A percentile compares a stretch with the other conserved stretches of the same genome.
phyloP scores from a whole-genome alignment of 2,329 filamentous ascomycete genomes.

The Aureobasidium sp. region DNA sequence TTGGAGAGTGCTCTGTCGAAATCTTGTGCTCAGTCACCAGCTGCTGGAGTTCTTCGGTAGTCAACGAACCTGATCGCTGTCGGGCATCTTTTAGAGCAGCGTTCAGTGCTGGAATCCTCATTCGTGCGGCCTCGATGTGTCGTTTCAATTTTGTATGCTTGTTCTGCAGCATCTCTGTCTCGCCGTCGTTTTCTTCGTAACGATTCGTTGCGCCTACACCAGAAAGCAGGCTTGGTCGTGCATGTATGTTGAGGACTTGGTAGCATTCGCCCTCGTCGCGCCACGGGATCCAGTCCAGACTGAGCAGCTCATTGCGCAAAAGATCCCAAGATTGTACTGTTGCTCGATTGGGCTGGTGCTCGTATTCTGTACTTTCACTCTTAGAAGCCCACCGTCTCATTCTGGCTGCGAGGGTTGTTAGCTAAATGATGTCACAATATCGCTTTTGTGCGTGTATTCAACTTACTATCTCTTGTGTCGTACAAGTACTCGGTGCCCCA shows the following conservation, averaged over 20 bases:
- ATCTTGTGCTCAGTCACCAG: neutral
- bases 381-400: slow-evolving; percentile 13
- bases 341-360: slow-evolving; percentile 2
- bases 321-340: neutral
- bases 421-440: neutral
- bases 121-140: neutral
- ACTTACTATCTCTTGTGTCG: slow-evolving; percentile 15
- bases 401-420: neutral
- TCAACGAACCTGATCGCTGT: neutral
- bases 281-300: slow-evolving; percentile 15
- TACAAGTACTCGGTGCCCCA: slow-evolving; percentile 14
- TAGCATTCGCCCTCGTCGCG: neutral
- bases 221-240: slow-evolving; percentile 7
- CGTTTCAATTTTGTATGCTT: neutral
- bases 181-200: slow-evolving; percentile 1
- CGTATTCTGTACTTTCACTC: slow-evolving; percentile 3
- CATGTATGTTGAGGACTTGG: slow-evolving; percentile 3
- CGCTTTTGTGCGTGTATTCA: neutral
- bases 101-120: neutral
- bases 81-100: neutral
- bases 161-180: neutral
- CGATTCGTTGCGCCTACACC: neutral
- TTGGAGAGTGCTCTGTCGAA: neutral
- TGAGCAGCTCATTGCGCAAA: slow-evolving; percentile 1
- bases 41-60: neutral